Evolutionary conservation across 2,329 filamentous ascomycete species (phyloP).

Genomic region (Penicillium carneum): DNA sequence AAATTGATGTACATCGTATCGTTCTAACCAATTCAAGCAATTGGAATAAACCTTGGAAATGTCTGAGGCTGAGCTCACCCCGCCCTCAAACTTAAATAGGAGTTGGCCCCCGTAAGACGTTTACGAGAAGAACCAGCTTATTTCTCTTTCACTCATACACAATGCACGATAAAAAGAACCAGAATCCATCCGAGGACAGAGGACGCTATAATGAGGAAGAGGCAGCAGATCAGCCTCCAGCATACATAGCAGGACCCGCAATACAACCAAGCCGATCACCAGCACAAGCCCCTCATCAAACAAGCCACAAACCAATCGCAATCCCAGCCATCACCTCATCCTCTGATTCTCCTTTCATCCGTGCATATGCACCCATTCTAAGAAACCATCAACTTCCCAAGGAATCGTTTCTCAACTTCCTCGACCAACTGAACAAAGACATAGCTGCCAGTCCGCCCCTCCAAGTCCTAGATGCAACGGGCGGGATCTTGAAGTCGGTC

Average conservation of each 20-base stretch:
- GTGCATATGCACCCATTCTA: constrained; percentile 28
- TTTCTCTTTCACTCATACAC: background rate
- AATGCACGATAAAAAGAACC: constrained; percentile 18
- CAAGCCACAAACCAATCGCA: constrained; percentile 21
- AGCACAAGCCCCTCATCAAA: background rate
- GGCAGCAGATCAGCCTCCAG: constrained; percentile 12
- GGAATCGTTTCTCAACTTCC: constrained; percentile 34
- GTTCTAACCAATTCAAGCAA: background rate
- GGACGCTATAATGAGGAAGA: background rate
- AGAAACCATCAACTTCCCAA: constrained; percentile 22
- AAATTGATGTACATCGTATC: background rate
- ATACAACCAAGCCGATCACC: constrained; percentile 2
- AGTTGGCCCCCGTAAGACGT: constrained; percentile 1
- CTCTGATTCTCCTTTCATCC: constrained; percentile 28
- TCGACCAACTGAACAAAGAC: constrained; percentile 40
- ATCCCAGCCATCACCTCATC: constrained; percentile 27
- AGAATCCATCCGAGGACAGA: constrained; percentile 6
- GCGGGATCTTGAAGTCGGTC: constrained; percentile 35
- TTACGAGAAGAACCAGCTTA: background rate
- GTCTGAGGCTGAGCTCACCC: constrained; percentile 11
- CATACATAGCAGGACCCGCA: constrained; percentile 10
- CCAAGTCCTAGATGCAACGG: constrained; percentile 38
- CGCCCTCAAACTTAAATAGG: constrained; percentile 6
- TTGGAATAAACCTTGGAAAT: background rate
- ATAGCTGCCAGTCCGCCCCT: constrained; percentile 38